Base-by-base conservation (phyloP, 2,329 filamentous ascomycete genomes). In the Penicillium olsonii region DNA sequence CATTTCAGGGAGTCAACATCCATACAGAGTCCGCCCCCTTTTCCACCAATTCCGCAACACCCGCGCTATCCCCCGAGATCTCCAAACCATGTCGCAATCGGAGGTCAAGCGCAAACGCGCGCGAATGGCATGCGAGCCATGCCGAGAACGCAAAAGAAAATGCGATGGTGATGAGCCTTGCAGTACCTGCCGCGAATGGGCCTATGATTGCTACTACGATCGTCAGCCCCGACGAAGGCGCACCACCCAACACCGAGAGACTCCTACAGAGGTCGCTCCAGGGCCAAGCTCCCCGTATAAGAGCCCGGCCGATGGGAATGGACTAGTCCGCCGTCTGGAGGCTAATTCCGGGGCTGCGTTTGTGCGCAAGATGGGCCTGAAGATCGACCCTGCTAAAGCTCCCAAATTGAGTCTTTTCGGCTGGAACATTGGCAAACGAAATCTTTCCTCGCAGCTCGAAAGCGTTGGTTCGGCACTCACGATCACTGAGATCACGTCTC, bases 301-400 rank as follows among this genome's bases (percentile, higher is more conserved):
- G 8, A 18, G 19, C 17, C n/a, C 41, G n/a, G 35, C 42, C 8
- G 51, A 58, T 53, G 43, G 52, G 5, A 43, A 37, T 33, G 54
- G 54, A 17, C 26, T 56, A 34, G 50, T 77, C 70, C 11, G 56
- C 4, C 57, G 54, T 6, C 64, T 81, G 10, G 78, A 81, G 48
- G 79, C 79, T 34, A 83, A 83, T 53, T 82, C 79, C 0, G 78
- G 78, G 0, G 75, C 80, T 0, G 78, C 78, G 0, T 83, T 83
- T 55, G 72, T 80, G 3, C 66, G 78, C 35, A 71, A 74, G n/a
- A 64, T 83, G 31, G 79, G 75, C 0, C 69, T 81, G 35, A 72
- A 75, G 34, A 66, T 83, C 3, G 78, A 83, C 59, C 75, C 79
- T 0, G 73, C 72, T 4, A 76, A 75, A 52, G 78, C 77, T 2